Conservation (phyloP, 345 rosid genomes). For the Pseudoturritis turrita region DNA sequence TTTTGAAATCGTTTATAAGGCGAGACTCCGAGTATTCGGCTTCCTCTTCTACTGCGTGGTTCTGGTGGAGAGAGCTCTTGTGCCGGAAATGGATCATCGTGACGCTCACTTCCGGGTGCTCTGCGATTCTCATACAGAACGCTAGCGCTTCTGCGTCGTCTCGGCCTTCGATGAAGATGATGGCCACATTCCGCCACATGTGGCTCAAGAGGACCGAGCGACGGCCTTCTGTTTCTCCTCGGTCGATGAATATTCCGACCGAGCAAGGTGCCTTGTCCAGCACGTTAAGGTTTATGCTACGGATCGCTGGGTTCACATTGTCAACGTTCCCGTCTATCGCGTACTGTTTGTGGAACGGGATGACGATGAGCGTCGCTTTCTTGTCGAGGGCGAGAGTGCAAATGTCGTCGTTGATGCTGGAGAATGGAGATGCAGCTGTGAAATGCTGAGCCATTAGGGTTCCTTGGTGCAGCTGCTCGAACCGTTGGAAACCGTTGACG, state of each 20-base stretch:
- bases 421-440: conserved; percentile 49
- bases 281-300: conserved; percentile 43
- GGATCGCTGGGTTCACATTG: conserved; percentile 17
- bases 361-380: conserved; percentile 41
- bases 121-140: conserved; percentile 27
- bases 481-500: conserved; percentile 36
- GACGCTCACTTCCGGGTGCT: conserved; percentile 31
- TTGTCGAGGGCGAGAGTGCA: conserved; percentile 56
- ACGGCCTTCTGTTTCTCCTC: conserved; percentile 14
- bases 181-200: conserved; percentile 23
- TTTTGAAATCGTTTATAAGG: conserved; percentile 29
- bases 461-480: conserved; percentile 37
- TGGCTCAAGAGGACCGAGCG: conserved; percentile 7
- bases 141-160: conserved; percentile 36
- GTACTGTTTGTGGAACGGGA: conserved; percentile 52
- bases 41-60: not conserved
- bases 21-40: not conserved
- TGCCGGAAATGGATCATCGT: conserved; percentile 31
- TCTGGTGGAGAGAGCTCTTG: conserved; percentile 1
- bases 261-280: conserved; percentile 50
- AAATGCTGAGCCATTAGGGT: conserved; percentile 37
- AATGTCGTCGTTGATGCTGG: conserved; percentile 51
- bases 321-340: conserved; percentile 37
- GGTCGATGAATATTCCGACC: conserved; percentile 45
- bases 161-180: conserved; percentile 37